Percentiles rank a stretch among this genome's conserved stretches.
These are phyloP conservation scores for Acanthamoeba castellanii DNA, from an alignment of 208 protist genomes.

Conservation along the genomic window DNA sequence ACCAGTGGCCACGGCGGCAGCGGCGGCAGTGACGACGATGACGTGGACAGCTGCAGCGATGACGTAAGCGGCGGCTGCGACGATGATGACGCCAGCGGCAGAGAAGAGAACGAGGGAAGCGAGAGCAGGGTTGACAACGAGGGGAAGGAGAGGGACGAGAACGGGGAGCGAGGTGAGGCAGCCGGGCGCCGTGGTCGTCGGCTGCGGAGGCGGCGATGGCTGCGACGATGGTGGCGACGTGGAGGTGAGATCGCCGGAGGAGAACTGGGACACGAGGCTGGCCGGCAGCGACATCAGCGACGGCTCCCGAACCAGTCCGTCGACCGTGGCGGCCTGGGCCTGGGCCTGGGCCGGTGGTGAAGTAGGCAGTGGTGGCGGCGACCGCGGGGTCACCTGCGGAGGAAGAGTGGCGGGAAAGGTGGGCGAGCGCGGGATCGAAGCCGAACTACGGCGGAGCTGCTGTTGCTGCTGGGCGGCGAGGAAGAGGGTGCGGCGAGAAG, in stretches of 20 bases:
- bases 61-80: not conserved
- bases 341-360: not conserved
- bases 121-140: not conserved
- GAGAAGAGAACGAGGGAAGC: not conserved
- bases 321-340: too few relatives aligned
- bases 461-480: not conserved
- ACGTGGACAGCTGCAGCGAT: not conserved
- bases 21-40: not conserved
- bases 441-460: not conserved
- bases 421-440: not conserved
- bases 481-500: not conserved
- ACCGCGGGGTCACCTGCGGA: not conserved
- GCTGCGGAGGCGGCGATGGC: too few relatives aligned
- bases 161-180: not conserved
- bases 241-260: not conserved
- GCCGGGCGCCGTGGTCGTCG: not conserved
- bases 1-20: too few relatives aligned
- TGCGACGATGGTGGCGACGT: not conserved
- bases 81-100: not conserved
- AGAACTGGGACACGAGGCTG: not conserved
- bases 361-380: not conserved
- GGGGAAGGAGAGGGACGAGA: not conserved
- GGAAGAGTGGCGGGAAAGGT: not conserved
- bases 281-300: not conserved
- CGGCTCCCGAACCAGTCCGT: not conserved